A percentile compares a stretch with the other conserved stretches of the same genome.
These are phyloP conservation scores for Xenoacremonium recifei DNA, from an alignment of 2,329 filamentous ascomycete genomes.

Conservation along the genomic window DNA sequence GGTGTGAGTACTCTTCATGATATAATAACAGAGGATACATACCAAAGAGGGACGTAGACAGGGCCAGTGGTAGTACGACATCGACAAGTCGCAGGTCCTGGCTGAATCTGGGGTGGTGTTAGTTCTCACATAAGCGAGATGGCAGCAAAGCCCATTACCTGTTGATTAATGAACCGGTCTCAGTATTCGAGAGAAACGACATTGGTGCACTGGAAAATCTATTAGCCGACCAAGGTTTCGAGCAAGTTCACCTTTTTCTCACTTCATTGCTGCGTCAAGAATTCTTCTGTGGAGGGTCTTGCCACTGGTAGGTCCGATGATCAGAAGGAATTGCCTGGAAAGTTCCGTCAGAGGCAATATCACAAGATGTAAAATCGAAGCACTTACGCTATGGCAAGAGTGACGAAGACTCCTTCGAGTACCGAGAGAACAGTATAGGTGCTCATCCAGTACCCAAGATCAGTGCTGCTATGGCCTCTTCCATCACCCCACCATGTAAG, in stretches of 20 bases:
- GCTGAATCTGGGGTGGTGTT: slow-evolving; percentile 35
- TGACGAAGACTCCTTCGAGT: slow-evolving; percentile 21
- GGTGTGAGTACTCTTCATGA: not conserved
- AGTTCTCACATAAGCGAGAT: slow-evolving; percentile 11
- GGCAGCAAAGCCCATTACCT: slow-evolving; percentile 10
- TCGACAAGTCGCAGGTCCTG: slow-evolving; percentile 43
- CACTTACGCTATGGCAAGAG: slow-evolving; percentile 26
- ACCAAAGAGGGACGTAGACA: slow-evolving; percentile 27
- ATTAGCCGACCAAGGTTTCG: not conserved
- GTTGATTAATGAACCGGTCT: slow-evolving; percentile 28
- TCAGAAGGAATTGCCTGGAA: slow-evolving; percentile 21
- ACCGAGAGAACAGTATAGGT: slow-evolving; percentile 24
- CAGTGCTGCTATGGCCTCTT: slow-evolving; percentile 20
- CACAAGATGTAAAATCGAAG: accelerated
- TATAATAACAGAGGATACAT: not conserved
- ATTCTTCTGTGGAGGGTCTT: slow-evolving; percentile 23
- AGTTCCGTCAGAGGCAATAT: slow-evolving; percentile 5
- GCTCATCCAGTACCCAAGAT: slow-evolving; percentile 30
- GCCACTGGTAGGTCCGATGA: slow-evolving; percentile 25
- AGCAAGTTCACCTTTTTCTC: too few species aligned
- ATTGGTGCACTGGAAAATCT: slow-evolving; percentile 27
- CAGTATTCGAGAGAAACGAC: slow-evolving; percentile 26
- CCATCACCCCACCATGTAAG: slow-evolving; percentile 32
- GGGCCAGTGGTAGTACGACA: slow-evolving; percentile 32
- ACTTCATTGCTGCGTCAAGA: slow-evolving; percentile 25